Conservation (phyloP, 306 rosid genomes). For the Sicyos baderoa region DNA sequence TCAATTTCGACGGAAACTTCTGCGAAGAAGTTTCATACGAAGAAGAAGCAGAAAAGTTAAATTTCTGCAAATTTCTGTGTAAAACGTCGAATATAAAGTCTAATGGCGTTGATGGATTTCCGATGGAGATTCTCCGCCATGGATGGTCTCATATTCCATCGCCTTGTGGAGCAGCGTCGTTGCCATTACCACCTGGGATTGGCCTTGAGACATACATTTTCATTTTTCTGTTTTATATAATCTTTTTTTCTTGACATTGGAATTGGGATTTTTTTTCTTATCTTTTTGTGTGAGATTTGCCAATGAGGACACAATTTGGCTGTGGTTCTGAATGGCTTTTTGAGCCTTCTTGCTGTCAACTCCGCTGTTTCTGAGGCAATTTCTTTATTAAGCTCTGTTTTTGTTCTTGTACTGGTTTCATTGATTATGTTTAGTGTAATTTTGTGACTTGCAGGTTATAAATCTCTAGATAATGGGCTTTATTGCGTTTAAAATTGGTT, state of each 20-base stretch:
- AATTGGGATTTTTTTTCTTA: too few relatives aligned
- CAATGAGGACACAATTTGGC: neutral
- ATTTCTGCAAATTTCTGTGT: constrained; percentile 51
- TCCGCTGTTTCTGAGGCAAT: constrained; percentile 37
- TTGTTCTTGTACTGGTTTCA: too few relatives aligned
- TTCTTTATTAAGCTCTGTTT: too few relatives aligned
- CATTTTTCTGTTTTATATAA: neutral
- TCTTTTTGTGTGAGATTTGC: neutral
- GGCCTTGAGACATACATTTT: constrained; percentile 55
- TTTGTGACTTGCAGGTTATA: too few relatives aligned
- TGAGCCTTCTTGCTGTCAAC: constrained; percentile 35
- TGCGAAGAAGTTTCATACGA: constrained; percentile 27
- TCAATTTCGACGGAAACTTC: constrained; percentile 40
- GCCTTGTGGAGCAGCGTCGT: constrained; percentile 54
- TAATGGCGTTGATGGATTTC: constrained; percentile 34
- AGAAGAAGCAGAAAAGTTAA: constrained; percentile 31
- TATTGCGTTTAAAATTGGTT: too few relatives aligned
- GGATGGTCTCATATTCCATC: constrained; percentile 58
- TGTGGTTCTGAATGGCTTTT: constrained; percentile 20
- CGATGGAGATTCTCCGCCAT: constrained; percentile 31
- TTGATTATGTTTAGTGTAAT: too few relatives aligned
- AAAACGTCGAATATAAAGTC: constrained; percentile 34
- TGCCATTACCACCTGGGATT: constrained; percentile 48
- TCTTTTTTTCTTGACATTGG: too few relatives aligned
- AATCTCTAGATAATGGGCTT: too few relatives aligned